Evolutionary conservation across 148 eudicot species (phyloP), one percentile per base, ranked within the genome.

Genomic region (Oxyria digyna): DNA sequence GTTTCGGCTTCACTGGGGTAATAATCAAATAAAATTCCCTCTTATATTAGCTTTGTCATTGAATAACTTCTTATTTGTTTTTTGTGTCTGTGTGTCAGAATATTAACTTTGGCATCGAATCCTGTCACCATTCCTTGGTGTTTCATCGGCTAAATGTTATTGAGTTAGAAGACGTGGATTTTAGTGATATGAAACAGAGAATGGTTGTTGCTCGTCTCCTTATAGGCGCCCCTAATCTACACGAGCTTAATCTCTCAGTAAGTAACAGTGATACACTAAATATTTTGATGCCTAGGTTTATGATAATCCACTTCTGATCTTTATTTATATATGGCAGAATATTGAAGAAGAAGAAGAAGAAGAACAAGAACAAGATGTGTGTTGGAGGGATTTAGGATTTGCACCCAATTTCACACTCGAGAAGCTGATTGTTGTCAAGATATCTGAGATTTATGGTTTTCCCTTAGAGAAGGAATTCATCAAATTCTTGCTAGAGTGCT

Each of bases 111-210:
- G 96, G 93, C 62, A 83, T 80, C 46, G 82, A 79, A 59, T 82
- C 74, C 12, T 83, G 81, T 75, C 74, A 69, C 62, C 77, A 68
- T 6, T 73, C 75, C 15, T 23, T 82, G 35, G 81, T 80, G 24
- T 93, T 80, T 75, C 63, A 23, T 57, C 75, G 69, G 67, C 77
- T 93, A 45, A 89, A 83, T 74, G 46, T 75, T 40, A 81, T 93
- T 71, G 87, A 93, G 73, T 46, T 93, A 41, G 76, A 76, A 74
- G 88, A 87, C 84, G 87, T 87, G 63, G 86, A 87, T 68, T 89
- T 87, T 69, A 91, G 89, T 69, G 96, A 92, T 79, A 68, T 81
- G 78, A 82, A 89, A 73, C 96, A 86, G 80, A 81, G 86, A 40
- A 35, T 74, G 63, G 96, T 85, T 63, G 79, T 87, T 83, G 81